phyloP scores from a whole-genome alignment of 164 flowering plant species.

The Stephania japonica region DNA sequence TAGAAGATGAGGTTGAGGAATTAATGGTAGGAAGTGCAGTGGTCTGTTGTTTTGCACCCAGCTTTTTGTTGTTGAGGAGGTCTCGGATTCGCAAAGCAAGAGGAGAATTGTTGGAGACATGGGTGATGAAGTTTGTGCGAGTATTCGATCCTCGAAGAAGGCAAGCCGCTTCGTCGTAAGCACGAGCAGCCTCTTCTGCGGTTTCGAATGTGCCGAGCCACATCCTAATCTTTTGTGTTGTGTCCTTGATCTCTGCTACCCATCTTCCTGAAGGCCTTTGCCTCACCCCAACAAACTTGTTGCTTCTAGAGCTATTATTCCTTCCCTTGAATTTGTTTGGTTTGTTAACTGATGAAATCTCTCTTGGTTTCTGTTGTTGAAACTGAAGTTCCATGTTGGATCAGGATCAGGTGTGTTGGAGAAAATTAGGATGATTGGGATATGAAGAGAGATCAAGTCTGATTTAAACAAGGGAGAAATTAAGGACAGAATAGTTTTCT shows the following conservation, averaged over 20 bases:
- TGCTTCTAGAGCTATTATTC: conserved; percentile 22
- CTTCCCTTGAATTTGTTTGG: conserved; percentile 38
- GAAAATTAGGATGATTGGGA: neutral
- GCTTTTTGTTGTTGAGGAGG: conserved; percentile 55
- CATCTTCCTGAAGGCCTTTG: conserved; percentile 88
- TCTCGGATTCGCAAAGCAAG: conserved; percentile 60
- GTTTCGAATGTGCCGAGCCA: conserved; percentile 90
- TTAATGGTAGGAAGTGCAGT: neutral
- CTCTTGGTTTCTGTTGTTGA: conserved; percentile 24
- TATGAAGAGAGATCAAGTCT: conserved; percentile 10
- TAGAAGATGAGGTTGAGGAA: conserved; percentile 1
- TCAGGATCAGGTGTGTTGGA: neutral
- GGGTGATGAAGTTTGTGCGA: conserved; percentile 65
- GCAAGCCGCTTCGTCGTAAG: conserved; percentile 89
- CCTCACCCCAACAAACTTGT: conserved; percentile 73
- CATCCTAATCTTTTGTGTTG: conserved; percentile 83
- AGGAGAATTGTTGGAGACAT: conserved; percentile 59
- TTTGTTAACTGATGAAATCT: conserved; percentile 26
- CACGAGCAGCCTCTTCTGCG: conserved; percentile 78
- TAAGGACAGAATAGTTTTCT: neutral
- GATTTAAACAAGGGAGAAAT: conserved; percentile 14
- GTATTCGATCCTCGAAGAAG: conserved; percentile 81
- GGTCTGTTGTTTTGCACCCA: conserved; percentile 16
- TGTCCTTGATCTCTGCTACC: conserved; percentile 90
- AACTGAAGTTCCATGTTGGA: conserved; percentile 51